Evolutionary conservation across 495 filamentous ascomycete species (phyloP).

Genomic region (Thermochaetoides thermophila): DNA sequence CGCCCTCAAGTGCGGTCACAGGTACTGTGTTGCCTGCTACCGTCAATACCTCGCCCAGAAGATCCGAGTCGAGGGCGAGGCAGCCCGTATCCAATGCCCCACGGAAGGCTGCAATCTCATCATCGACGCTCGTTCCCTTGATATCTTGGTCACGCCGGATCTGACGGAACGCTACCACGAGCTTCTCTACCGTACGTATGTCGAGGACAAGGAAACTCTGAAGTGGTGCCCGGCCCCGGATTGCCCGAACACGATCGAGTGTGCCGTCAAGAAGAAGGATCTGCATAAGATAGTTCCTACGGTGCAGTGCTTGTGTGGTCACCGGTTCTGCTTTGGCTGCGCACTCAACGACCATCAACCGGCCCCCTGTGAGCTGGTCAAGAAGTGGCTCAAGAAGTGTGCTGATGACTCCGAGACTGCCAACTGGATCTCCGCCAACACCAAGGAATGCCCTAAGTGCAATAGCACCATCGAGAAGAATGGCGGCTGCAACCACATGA

Average conservation of each 20-base stretch:
- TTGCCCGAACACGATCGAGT: conserved; percentile 84
- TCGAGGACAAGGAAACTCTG: conserved; percentile 86
- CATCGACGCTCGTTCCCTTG: conserved; percentile 77
- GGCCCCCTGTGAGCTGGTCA: conserved; percentile 78
- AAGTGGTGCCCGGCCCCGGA: conserved; percentile 97
- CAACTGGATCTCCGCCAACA: conserved; percentile 98
- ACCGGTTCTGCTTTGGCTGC: conserved; percentile 95
- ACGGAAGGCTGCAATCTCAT: conserved; percentile 75
- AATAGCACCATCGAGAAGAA: conserved; percentile 98
- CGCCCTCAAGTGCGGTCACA: conserved; percentile 87
- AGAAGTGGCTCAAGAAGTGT: conserved; percentile 96
- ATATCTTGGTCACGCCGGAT: conserved; percentile 62
- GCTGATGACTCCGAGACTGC: conserved; percentile 96
- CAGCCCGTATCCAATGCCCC: conserved; percentile 87
- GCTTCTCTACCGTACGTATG: conserved; percentile 82
- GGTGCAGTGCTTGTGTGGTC: conserved; percentile 66
- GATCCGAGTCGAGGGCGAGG: conserved; percentile 88
- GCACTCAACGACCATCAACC: conserved; percentile 85
- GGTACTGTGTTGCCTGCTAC: conserved; percentile 93
- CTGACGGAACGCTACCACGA: conserved; percentile 67
- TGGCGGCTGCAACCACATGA: conserved; percentile 99
- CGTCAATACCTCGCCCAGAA: conserved; percentile 80
- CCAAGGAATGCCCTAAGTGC: conserved; percentile 94
- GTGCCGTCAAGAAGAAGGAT: conserved; percentile 70
- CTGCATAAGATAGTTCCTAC: conserved; percentile 75